Evolutionary conservation across 352 stramenopile genomes (phyloP).

Genomic region (Pythium rishiriense): DNA sequence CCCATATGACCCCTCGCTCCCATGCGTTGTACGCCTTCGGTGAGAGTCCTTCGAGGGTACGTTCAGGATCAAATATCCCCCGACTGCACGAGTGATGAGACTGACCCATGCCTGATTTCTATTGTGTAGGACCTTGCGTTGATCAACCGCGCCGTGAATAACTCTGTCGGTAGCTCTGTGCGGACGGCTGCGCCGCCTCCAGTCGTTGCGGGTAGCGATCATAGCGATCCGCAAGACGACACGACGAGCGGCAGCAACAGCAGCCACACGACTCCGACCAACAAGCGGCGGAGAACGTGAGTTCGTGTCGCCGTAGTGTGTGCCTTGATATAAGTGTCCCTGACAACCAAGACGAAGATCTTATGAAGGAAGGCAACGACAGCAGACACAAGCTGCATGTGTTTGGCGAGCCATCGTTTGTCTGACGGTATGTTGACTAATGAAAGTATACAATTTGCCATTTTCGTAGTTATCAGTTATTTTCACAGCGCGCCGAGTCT

Average conservation of each 20-base stretch:
- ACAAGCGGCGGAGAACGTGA: conserved; percentile 29
- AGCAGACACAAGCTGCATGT: neutral
- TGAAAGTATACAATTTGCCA: conserved; percentile 7
- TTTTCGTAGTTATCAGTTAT: neutral
- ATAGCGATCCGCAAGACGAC: conserved; percentile 17
- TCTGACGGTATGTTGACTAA: neutral
- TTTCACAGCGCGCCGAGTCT: too few species aligned
- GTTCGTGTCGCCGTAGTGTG: neutral
- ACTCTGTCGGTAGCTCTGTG: neutral
- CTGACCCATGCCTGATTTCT: neutral
- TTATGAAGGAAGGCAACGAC: neutral
- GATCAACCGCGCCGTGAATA: conserved; percentile 36
- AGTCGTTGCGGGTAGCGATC: neutral
- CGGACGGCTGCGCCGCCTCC: conserved; percentile 21
- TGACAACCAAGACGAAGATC: neutral
- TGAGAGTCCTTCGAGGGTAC: conserved; percentile 79
- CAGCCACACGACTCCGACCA: conserved; percentile 26
- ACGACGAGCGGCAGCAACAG: conserved; percentile 26
- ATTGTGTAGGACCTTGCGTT: conserved; percentile 27
- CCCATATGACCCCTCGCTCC: conserved; percentile 71
- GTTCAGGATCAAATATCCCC: conserved; percentile 7
- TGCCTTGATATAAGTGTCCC: neutral
- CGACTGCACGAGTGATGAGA: neutral
- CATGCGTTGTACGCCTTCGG: conserved; percentile 86
- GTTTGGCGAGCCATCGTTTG: neutral